These are phyloP conservation scores for Lagenaria siceraria DNA, from an alignment of 306 rosid species.

Conservation along the genomic window DNA sequence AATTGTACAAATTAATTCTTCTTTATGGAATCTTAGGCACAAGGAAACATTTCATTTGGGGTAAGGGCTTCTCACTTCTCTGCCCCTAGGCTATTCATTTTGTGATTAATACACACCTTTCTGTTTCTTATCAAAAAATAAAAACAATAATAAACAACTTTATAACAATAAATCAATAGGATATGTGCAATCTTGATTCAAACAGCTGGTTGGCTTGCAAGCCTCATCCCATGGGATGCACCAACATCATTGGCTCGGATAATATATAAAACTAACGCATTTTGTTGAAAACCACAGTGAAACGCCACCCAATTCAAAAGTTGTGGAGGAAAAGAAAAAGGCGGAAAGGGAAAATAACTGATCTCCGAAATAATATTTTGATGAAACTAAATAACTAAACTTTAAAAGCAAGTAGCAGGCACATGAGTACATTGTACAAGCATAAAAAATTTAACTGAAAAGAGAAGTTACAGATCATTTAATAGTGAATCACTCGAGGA, in stretches of 20 bases:
- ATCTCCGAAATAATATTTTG: background rate
- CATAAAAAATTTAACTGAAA: background rate
- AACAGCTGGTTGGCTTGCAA: background rate
- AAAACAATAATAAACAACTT: background rate
- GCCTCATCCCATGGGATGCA: background rate
- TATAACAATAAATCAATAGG: background rate
- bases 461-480: background rate
- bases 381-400: conserved; percentile 1
- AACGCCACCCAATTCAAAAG: background rate
- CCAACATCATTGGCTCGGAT: background rate
- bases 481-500: background rate
- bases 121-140: too few relatives aligned
- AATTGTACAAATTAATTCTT: too few relatives aligned
- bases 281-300: background rate
- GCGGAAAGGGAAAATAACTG: background rate
- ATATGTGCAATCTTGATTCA: background rate
- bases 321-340: background rate
- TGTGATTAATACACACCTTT: too few relatives aligned
- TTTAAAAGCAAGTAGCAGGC: background rate
- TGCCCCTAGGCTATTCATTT: too few relatives aligned
- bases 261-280: background rate
- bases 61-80: too few relatives aligned
- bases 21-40: too few relatives aligned
- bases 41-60: too few relatives aligned
- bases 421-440: background rate